phyloP scores from a whole-genome alignment of 1,139 yeast genomes.

The Debaryomyces subglobosus region DNA sequence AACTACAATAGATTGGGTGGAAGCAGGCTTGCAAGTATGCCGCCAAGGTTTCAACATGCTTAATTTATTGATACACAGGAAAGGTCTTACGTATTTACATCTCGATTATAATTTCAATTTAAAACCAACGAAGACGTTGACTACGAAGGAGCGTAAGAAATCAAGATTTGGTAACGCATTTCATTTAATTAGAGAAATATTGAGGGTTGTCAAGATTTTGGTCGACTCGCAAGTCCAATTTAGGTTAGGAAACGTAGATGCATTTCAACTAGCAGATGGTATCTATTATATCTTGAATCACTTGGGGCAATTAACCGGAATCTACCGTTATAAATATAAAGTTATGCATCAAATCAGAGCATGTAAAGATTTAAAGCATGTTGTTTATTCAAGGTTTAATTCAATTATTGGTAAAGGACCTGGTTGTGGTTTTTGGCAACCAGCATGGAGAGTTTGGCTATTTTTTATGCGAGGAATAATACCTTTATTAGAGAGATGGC shows the following conservation, averaged over 20 bases:
- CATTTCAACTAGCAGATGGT: constrained; percentile 95
- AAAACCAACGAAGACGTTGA: constrained; percentile 93
- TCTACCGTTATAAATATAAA: constrained; percentile 93
- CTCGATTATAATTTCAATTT: constrained; percentile 93
- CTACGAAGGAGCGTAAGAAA: constrained; percentile 94
- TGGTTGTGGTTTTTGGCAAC: constrained; percentile 99
- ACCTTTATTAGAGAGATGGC: constrained; percentile 92
- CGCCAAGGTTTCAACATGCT: constrained; percentile 94
- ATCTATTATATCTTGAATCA: constrained; percentile 87
- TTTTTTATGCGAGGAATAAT: constrained; percentile 91
- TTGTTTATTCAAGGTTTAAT: constrained; percentile 83
- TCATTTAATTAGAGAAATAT: constrained; percentile 86
- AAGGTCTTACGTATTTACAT: constrained; percentile 90
- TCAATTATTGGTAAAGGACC: constrained; percentile 91
- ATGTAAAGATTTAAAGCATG: constrained; percentile 92
- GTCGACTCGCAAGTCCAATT: constrained; percentile 95
- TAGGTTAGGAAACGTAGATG: constrained; percentile 87
- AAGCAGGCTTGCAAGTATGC: constrained; percentile 93
- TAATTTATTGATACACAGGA: constrained; percentile 83
- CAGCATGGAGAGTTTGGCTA: constrained; percentile 97
- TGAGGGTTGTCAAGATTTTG: constrained; percentile 76
- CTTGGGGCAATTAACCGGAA: constrained; percentile 93
- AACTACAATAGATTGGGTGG: constrained; percentile 96
- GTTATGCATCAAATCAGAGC: constrained; percentile 98
- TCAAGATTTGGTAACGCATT: constrained; percentile 97